Conservation (phyloP, 2,329 filamentous ascomycete genomes). For the Trichothecium roseum region DNA sequence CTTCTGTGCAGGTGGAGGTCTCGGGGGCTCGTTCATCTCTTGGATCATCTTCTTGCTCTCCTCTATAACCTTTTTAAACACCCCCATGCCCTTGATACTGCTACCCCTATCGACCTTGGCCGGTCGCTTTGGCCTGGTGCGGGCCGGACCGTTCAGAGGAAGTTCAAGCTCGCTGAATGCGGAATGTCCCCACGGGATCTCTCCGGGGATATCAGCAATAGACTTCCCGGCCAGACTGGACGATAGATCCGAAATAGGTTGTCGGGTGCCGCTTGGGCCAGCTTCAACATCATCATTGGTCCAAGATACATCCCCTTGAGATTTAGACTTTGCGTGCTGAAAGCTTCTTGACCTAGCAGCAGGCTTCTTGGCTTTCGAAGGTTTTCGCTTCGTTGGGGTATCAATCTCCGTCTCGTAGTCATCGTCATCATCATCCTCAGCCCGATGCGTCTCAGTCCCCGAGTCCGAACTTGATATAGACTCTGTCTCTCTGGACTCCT, state of each 20-base stretch:
- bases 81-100: constrained; percentile 50
- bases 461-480: not conserved
- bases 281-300: constrained; percentile 17
- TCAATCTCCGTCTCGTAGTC: constrained; percentile 24
- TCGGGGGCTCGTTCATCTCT: constrained; percentile 46
- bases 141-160: constrained; percentile 35
- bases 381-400: constrained; percentile 27
- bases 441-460: constrained; percentile 14
- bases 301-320: constrained; percentile 16
- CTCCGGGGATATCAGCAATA: constrained; percentile 41
- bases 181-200: constrained; percentile 55
- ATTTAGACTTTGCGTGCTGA: constrained; percentile 10
- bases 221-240: constrained; percentile 36
- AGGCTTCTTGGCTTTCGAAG: constrained; percentile 14
- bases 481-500: no score
- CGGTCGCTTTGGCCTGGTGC: constrained; percentile 25
- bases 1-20: constrained; percentile 38
- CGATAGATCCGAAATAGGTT: constrained; percentile 19
- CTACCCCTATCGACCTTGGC: constrained; percentile 40
- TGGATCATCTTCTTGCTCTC: constrained; percentile 57
- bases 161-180: constrained; percentile 57
- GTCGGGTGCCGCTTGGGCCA: constrained; percentile 12
- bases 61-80: constrained; percentile 53
- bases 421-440: constrained; percentile 16
- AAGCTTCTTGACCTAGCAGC: constrained; percentile 15